Percentiles rank a stretch among this genome's conserved stretches.
These are phyloP conservation scores for Paraphaeosphaeria minitans DNA, from an alignment of 2,329 filamentous ascomycete genomes.

Conservation along the genomic window DNA sequence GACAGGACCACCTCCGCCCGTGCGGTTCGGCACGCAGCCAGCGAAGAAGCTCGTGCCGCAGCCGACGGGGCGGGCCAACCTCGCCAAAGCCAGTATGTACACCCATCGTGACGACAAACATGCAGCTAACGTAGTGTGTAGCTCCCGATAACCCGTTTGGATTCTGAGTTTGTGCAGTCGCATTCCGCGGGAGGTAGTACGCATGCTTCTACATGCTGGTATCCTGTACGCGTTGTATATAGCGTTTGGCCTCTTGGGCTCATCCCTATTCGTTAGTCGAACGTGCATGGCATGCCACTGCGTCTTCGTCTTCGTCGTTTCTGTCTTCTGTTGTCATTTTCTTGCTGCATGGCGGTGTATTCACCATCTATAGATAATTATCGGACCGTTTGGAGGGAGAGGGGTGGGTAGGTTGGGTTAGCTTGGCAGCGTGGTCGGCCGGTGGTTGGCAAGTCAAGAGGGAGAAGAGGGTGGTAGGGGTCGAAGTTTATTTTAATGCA, in stretches of 20 bases:
- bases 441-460: not conserved
- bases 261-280: slow-evolving; percentile 5
- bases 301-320: not conserved
- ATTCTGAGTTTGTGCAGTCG: slow-evolving; percentile 54
- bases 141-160: slow-evolving; percentile 74
- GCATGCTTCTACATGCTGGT: slow-evolving; percentile 5
- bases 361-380: slow-evolving; percentile 9
- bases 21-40: slow-evolving; percentile 81
- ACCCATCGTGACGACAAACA: not conserved
- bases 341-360: slow-evolving; percentile 6
- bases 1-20: slow-evolving; percentile 83
- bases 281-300: not conserved
- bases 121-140: slow-evolving; percentile 46
- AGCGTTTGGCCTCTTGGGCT: slow-evolving; percentile 9
- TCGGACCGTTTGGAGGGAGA: not conserved
- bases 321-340: not conserved
- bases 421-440: not conserved
- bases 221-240: slow-evolving; percentile 15
- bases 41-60: slow-evolving; percentile 82
- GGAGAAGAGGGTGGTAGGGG: not conserved
- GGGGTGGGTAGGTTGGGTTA: not conserved
- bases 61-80: slow-evolving; percentile 88
- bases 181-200: not conserved
- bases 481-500: slow-evolving; percentile 21
- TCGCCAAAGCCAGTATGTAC: slow-evolving; percentile 92